Evolutionary conservation across 2,329 filamentous ascomycete species (phyloP).

Genomic region (Paraconiothyrium sp.): DNA sequence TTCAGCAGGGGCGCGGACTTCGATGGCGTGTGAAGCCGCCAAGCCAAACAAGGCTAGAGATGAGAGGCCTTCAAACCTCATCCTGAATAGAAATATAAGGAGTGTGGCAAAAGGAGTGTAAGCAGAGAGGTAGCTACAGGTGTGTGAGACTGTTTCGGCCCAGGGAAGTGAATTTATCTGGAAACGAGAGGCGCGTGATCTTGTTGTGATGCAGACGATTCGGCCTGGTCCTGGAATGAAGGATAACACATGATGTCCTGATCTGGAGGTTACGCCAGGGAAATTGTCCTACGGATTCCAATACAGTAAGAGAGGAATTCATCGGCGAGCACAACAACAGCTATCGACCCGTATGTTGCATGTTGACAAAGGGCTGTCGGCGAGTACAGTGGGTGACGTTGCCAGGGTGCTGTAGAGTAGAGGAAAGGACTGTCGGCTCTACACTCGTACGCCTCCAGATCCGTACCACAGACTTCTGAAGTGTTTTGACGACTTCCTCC

Average conservation of each 20-base stretch:
- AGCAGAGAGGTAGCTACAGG: slow-evolving; percentile 23
- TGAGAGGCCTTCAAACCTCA: slow-evolving; percentile 31
- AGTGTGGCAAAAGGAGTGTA: slow-evolving; percentile 32
- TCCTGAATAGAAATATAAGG: slow-evolving; percentile 30
- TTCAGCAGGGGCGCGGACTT: slow-evolving; percentile 18
- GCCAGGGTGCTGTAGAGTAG: neutral
- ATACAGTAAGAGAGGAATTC: slow-evolving; percentile 13
- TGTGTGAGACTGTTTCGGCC: slow-evolving; percentile 32
- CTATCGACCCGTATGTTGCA: neutral
- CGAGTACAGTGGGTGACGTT: neutral
- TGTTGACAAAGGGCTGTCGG: neutral
- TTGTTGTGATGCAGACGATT: slow-evolving; percentile 34
- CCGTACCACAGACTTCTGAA: neutral
- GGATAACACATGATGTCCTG: slow-evolving; percentile 29
- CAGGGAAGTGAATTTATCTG: slow-evolving; percentile 40
- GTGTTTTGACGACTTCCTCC: neutral
- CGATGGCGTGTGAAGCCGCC: slow-evolving; percentile 27
- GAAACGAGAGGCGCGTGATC: slow-evolving; percentile 29
- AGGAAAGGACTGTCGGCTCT: neutral
- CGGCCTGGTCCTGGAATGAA: slow-evolving; percentile 32
- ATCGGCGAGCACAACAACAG: slow-evolving; percentile 1
- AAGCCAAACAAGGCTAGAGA: slow-evolving; percentile 28
- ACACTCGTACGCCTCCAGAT: neutral
- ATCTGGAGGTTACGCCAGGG: slow-evolving; percentile 26
- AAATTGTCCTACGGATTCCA: slow-evolving; percentile 7